phyloP scores from a whole-genome alignment of 345 rosid species.

The Carallia brachiata region DNA sequence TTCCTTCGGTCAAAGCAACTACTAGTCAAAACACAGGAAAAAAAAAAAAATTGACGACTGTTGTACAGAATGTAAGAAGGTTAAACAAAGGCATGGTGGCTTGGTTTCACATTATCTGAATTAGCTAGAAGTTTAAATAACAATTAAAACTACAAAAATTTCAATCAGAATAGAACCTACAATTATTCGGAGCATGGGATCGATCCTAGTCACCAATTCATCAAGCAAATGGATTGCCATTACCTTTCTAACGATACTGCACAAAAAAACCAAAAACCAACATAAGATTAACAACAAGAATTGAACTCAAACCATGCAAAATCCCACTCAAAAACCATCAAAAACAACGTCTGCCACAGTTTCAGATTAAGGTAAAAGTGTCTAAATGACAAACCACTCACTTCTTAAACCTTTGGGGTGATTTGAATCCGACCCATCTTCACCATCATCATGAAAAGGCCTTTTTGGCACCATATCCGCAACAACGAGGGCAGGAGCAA shows the following conservation, averaged over 20 bases:
- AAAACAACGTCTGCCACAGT: not conserved
- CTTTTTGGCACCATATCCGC: conserved; percentile 9
- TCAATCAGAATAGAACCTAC: conserved; percentile 30
- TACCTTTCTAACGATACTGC: conserved; percentile 44
- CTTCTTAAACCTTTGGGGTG: conserved; percentile 22
- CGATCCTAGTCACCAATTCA: conserved; percentile 36
- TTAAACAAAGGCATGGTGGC: not conserved
- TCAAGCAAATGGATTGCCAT: conserved; percentile 33
- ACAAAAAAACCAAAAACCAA: conserved; percentile 2
- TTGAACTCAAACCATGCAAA: not conserved
- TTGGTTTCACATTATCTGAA: not conserved
- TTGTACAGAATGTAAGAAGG: not conserved
- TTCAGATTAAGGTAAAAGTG: not conserved
- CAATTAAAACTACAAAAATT: not conserved
- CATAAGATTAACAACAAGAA: too few relatives aligned
- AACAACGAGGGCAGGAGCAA: not conserved
- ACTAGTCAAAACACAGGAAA: too few relatives aligned
- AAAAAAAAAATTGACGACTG: too few relatives aligned
- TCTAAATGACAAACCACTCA: conserved; percentile 7
- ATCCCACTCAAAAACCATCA: not conserved
- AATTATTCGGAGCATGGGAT: conserved; percentile 44
- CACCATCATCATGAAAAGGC: conserved; percentile 6
- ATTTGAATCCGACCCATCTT: not conserved
- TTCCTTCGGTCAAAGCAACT: too few relatives aligned
- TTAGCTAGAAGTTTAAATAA: not conserved